These are phyloP conservation scores for Anisodus tanguticus DNA, from an alignment of 257 asterid genomes.

Conservation along the genomic window DNA sequence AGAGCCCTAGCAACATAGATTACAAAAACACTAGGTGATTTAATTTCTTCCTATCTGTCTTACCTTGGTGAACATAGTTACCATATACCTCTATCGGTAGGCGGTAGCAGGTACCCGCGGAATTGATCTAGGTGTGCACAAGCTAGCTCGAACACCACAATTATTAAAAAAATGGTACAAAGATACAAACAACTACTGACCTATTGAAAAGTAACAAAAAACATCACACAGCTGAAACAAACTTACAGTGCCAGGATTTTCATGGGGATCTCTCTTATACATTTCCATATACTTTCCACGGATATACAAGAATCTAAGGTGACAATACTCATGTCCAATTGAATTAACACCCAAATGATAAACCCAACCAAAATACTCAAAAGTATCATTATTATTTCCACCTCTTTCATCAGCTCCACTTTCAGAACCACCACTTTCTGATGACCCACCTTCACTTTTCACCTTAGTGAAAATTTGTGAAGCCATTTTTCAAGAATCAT, in stretches of 20 bases:
- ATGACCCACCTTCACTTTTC: slow-evolving; percentile 45
- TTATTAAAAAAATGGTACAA: background rate
- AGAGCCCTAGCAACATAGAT: too few relatives aligned
- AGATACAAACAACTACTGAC: background rate
- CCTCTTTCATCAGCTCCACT: slow-evolving; percentile 53
- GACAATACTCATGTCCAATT: slow-evolving; percentile 78
- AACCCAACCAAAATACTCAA: slow-evolving; percentile 80
- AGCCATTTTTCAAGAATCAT: slow-evolving; percentile 14
- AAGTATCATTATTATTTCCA: slow-evolving; percentile 38
- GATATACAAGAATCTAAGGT: slow-evolving; percentile 63
- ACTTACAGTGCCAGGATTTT: slow-evolving; percentile 71
- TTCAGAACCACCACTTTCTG: slow-evolving; percentile 60
- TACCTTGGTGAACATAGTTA: too few relatives aligned
- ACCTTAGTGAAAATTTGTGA: slow-evolving; percentile 40
- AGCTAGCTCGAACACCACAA: background rate
- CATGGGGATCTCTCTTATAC: slow-evolving; percentile 79
- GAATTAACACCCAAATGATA: slow-evolving; percentile 78
- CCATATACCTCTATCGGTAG: too few relatives aligned
- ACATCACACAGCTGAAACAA: background rate
- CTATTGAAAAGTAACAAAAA: background rate
- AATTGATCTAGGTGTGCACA: background rate
- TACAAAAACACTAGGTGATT: too few relatives aligned
- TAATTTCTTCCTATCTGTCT: too few relatives aligned
- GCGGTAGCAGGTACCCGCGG: background rate
- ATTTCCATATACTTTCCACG: slow-evolving; percentile 70